Evolutionary conservation across 495 filamentous ascomycete species (phyloP).

Genomic region (Trichoderma virens): DNA sequence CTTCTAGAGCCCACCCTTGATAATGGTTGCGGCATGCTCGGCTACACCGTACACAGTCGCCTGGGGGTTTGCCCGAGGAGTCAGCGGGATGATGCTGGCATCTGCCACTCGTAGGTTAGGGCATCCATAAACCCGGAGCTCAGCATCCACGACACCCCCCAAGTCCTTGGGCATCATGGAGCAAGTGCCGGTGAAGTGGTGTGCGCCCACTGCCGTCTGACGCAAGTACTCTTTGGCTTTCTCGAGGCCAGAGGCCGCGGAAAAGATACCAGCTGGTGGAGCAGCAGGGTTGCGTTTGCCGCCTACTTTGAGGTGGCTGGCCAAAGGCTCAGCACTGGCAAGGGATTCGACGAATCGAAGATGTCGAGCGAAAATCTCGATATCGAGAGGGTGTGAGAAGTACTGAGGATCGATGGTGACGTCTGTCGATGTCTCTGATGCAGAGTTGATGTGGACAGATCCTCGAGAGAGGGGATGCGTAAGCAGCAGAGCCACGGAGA

Average conservation of each 20-base stretch:
- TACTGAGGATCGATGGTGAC: not conserved
- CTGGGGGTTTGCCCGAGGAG: constrained; percentile 32
- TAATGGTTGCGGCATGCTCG: constrained; percentile 41
- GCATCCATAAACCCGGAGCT: constrained; percentile 38
- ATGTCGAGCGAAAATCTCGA: constrained; percentile 15
- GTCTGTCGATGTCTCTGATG: constrained; percentile 9
- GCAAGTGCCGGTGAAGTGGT: constrained; percentile 33
- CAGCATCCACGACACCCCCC: constrained; percentile 36
- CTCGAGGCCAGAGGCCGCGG: not conserved
- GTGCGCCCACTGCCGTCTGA: not conserved
- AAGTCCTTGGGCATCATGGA: constrained; percentile 19
- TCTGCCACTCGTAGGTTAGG: constrained; percentile 38
- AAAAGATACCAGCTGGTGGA: not conserved
- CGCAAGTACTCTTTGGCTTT: not conserved
- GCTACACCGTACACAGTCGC: constrained; percentile 41
- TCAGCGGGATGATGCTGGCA: constrained; percentile 38
- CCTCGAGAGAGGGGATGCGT: not conserved
- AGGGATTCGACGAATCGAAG: constrained; percentile 15
- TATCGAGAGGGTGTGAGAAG: not conserved
- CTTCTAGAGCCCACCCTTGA: constrained; percentile 13
- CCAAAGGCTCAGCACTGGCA: not conserved
- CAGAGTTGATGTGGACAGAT: not conserved
- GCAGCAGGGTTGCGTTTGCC: constrained; percentile 15
- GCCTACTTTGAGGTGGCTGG: constrained; percentile 17
- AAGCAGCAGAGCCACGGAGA: not conserved